Evolutionary conservation across 208 protist genomes (phyloP), one percentile per base, ranked within the genome.

Genomic region (Borovskyia barvae): DNA sequence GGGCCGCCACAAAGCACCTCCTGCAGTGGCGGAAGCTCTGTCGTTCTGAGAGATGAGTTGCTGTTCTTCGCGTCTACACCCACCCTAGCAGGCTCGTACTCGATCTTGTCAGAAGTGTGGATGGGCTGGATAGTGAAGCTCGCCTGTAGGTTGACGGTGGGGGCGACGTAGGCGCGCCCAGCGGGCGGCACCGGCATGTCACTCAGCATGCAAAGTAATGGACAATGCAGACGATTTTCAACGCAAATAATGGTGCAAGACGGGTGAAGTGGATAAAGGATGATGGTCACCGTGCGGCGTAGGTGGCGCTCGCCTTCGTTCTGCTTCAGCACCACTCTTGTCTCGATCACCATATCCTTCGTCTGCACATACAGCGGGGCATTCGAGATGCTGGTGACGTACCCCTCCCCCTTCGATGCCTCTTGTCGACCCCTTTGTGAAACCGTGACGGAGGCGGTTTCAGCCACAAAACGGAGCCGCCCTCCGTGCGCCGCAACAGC

Each of bases 211-310:
- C 61, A 46, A n/a, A 45, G 40, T 9, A 94, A 52, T 32, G 64
- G 33, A 39, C 62, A 76, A 39, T 72, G 67, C 37, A 90, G 51
- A 2, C 77, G 74, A 62, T 94, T 94, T 66, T 90, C 76, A 2
- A 91, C n/a, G 53, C 79, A 91, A 48, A 94, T 82, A 36, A 94
- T 74, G 24, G 78, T 77, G 46, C 59, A 56, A 20, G 70, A 80
- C 14, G 14, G 9, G 57, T 94, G 87, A 35, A 94, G 67, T 4
- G 87, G 87, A 45, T 79, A 85, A 15, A 80, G 73, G n/a, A 42
- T 69, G 29, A 94, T 71, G 6, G 50, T 57, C 22, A 94, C 73
- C 11, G 73, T 64, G 43, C 87, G 81, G 19, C 68, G 66, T 48
- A 91, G 57, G 20, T 59, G 62, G n/a, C 72, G 66, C 19, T 57